phyloP scores from a whole-genome alignment of 139 green algal species.

The Chlamydomonas eustigma region DNA sequence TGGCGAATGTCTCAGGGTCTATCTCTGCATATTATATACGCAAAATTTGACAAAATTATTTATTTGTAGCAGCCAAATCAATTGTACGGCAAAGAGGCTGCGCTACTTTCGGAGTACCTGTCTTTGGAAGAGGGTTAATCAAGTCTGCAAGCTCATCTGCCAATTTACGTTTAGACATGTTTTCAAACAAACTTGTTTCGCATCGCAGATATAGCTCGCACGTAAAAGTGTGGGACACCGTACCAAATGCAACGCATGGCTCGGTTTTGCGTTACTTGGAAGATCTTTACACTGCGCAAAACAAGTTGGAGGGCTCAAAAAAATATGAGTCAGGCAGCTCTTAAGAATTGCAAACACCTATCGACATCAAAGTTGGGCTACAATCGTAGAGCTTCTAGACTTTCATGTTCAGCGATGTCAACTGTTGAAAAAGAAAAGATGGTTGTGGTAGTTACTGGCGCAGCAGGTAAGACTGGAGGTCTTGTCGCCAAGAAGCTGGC shows the following conservation, averaged over 20 bases:
- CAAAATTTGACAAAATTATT: neutral
- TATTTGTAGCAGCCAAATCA: neutral
- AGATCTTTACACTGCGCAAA: no score
- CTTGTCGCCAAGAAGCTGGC: conserved; percentile 69
- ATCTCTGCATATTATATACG: neutral
- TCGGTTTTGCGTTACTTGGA: neutral
- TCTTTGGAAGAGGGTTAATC: neutral
- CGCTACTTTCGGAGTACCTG: neutral
- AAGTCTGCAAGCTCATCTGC: neutral
- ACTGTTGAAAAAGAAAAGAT: neutral
- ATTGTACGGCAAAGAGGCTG: neutral
- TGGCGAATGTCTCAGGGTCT: neutral
- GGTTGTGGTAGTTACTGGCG: conserved; percentile 70
- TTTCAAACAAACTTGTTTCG: neutral
- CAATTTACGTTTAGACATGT: neutral
- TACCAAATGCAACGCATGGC: no score
- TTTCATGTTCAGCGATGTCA: neutral
- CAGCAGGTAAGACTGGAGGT: conserved; percentile 60
- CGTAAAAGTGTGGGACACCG: no score
- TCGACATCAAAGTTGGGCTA: neutral
- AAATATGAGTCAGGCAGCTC: neutral
- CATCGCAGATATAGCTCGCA: neutral
- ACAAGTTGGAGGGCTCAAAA: neutral
- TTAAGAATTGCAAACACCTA: neutral
- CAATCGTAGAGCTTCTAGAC: neutral